These are phyloP conservation scores for Flaveria linearis DNA, from an alignment of 129 eudicot species.

Conservation along the genomic window DNA sequence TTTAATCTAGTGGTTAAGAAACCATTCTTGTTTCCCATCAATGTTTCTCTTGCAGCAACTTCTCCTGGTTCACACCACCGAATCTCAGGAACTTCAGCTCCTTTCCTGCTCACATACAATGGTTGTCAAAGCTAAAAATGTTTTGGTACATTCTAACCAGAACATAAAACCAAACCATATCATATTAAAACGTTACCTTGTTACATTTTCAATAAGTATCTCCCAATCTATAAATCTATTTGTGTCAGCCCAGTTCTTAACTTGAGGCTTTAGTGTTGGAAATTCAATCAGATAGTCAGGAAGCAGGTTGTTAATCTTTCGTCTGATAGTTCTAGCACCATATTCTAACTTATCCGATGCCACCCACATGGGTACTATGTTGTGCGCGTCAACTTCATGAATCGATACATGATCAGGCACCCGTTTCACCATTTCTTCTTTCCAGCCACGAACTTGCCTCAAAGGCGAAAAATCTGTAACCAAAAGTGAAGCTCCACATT, in stretches of 20 bases:
- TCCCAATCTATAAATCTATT: conserved; percentile 59
- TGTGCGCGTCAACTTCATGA: conserved; percentile 99
- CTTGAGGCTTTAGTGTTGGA: conserved; percentile 57
- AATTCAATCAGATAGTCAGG: conserved; percentile 78
- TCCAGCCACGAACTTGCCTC: conserved; percentile 75
- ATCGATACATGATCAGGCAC: conserved; percentile 62
- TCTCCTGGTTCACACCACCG: conserved; percentile 98
- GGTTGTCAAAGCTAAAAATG: neutral
- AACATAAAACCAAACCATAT: neutral
- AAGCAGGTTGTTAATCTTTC: conserved; percentile 77
- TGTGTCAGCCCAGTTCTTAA: conserved; percentile 49
- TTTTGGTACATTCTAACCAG: neutral
- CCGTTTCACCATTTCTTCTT: conserved; percentile 63
- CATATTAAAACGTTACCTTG: conserved; percentile 47
- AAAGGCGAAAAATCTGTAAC: conserved; percentile 94
- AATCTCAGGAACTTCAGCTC: conserved; percentile 91
- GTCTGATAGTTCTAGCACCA: conserved; percentile 81
- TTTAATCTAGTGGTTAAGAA: conserved; percentile 75
- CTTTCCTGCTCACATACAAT: conserved; percentile 55
- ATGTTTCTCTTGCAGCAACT: conserved; percentile 69
- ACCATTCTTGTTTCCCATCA: conserved; percentile 72
- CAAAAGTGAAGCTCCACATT: conserved; percentile 84
- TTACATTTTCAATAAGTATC: conserved; percentile 54
- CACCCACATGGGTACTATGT: conserved; percentile 86
- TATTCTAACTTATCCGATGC: conserved; percentile 91